Conservation (phyloP, 345 rosid species). For the Arabis alpina region DNA sequence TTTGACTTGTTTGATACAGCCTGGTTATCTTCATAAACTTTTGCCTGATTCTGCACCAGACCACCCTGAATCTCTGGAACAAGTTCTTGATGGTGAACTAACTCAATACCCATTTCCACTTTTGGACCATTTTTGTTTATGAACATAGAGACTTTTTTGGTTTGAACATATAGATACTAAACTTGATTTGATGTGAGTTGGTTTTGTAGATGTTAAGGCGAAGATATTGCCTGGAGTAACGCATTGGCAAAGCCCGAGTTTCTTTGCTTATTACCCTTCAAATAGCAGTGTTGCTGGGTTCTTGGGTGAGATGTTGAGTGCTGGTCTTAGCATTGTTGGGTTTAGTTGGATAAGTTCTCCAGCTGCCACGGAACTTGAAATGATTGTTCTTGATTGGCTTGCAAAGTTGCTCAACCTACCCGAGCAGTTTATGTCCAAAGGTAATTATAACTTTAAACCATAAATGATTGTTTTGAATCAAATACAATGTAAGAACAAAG, state of each 20-base stretch:
- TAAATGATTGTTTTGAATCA: background rate
- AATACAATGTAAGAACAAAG: background rate
- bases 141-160: background rate
- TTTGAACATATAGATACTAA: background rate
- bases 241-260: constrained; percentile 92
- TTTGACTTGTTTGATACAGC: constrained; percentile 51
- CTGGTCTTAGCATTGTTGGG: constrained; percentile 84
- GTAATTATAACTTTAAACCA: constrained; percentile 35
- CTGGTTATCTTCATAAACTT: constrained; percentile 75
- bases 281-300: constrained; percentile 90
- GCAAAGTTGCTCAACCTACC: constrained; percentile 79
- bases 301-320: constrained; percentile 94
- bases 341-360: constrained; percentile 96
- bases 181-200: background rate
- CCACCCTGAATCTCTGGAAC: constrained; percentile 71
- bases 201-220: constrained; percentile 58
- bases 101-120: constrained; percentile 9
- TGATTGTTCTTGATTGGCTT: constrained; percentile 92
- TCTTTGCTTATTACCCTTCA: constrained; percentile 85
- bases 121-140: background rate
- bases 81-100: constrained; percentile 75
- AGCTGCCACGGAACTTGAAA: constrained; percentile 92
- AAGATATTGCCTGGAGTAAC: constrained; percentile 88
- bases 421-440: constrained; percentile 68
- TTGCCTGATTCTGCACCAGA: constrained; percentile 83